Conservation (phyloP, 495 filamentous ascomycete species). For the Podospora fimiseda region DNA sequence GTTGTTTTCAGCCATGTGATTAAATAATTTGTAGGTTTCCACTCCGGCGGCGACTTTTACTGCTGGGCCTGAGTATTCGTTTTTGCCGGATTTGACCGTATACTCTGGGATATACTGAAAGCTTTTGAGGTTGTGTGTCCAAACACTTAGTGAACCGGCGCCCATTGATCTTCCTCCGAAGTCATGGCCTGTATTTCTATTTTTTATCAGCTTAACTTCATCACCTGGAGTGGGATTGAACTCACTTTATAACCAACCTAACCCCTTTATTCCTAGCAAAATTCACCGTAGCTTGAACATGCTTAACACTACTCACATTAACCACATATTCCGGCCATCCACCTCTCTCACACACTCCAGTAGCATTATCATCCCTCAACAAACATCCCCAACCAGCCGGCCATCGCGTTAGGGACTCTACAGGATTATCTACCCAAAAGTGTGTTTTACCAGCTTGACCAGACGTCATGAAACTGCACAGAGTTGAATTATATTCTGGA, state of each 20-base stretch:
- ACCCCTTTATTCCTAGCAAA: conserved; percentile 56
- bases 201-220: too few species aligned
- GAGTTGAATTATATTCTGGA: conserved; percentile 34
- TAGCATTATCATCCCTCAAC: conserved; percentile 8
- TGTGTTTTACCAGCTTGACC: conserved; percentile 17
- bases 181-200: conserved; percentile 64
- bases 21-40: conserved; percentile 40
- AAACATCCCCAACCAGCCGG: conserved; percentile 32
- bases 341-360: conserved; percentile 44
- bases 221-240: conserved; percentile 4
- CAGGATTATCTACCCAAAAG: conserved; percentile 33
- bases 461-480: conserved; percentile 30
- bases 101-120: conserved; percentile 38
- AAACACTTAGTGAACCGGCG: conserved; percentile 51
- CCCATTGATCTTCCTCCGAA: conserved; percentile 51
- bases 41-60: conserved; percentile 42
- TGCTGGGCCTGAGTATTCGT: conserved; percentile 36
- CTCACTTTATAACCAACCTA: conserved; percentile 58
- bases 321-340: conserved; percentile 55
- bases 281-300: conserved; percentile 54
- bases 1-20: conserved; percentile 28
- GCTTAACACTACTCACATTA: conserved; percentile 47
- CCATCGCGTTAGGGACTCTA: conserved; percentile 31
- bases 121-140: conserved; percentile 51
- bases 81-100: conserved; percentile 18